Percentiles rank a stretch among this genome's conserved stretches.
Evolutionary conservation across 2,329 filamentous ascomycete genomes (phyloP).

Genomic region (Ascochyta koolunga): DNA sequence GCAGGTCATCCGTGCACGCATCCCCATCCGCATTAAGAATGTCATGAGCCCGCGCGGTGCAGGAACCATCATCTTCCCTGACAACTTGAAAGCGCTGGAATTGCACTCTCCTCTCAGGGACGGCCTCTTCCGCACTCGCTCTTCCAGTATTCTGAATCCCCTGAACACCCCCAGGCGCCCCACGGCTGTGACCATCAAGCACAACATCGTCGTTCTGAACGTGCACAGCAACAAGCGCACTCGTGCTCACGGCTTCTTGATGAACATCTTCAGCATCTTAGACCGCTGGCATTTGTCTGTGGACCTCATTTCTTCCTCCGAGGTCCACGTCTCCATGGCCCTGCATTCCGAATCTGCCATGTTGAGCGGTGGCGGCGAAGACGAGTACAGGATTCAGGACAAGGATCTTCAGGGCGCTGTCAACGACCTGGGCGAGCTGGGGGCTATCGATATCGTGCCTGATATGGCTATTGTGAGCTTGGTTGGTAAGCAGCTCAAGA

Average conservation of each 20-base stretch:
- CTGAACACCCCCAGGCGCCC: conserved; percentile 58
- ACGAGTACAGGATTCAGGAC: conserved; percentile 56
- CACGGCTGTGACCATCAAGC: conserved; percentile 89
- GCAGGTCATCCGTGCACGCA: conserved; percentile 77
- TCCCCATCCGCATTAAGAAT: conserved; percentile 89
- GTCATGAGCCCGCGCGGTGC: conserved; percentile 83
- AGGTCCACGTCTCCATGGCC: conserved; percentile 97
- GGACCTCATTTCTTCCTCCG: conserved; percentile 93
- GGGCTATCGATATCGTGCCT: conserved; percentile 86
- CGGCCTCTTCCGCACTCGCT: conserved; percentile 58
- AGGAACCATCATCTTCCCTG: conserved; percentile 83
- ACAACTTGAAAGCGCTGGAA: conserved; percentile 63
- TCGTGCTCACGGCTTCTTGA: conserved; percentile 94
- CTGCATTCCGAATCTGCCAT: conserved; percentile 77
- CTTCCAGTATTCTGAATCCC: conserved; percentile 51
- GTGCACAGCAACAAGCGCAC: conserved; percentile 97
- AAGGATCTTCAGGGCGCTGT: conserved; percentile 59
- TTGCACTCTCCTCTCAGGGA: conserved; percentile 63
- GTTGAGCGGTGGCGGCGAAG: conserved; percentile 53
- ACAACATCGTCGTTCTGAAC: conserved; percentile 95
- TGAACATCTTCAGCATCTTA: conserved; percentile 88
- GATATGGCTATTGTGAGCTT: conserved; percentile 96
- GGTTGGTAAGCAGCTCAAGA: conserved; percentile 95
- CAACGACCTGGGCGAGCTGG: conserved; percentile 76
- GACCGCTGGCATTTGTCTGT: conserved; percentile 87